phyloP scores from a whole-genome alignment of 176 grass and related monocot genomes.

The Otatea glauca region DNA sequence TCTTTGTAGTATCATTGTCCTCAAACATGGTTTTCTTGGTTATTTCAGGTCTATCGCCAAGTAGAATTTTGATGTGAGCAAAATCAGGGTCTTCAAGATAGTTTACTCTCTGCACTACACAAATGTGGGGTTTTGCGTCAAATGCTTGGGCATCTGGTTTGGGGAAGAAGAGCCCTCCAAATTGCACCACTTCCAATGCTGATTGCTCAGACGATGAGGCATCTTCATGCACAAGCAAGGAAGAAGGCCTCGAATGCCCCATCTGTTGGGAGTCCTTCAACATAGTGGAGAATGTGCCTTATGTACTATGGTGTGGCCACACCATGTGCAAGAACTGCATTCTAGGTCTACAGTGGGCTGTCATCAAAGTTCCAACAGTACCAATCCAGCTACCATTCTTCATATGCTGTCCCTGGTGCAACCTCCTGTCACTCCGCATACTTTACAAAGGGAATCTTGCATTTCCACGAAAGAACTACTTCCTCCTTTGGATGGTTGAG shows the following conservation, averaged over 20 bases:
- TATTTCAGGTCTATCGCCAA: conserved; percentile 39
- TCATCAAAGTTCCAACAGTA: conserved; percentile 67
- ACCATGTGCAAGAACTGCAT: conserved; percentile 91
- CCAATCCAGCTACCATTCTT: conserved; percentile 79
- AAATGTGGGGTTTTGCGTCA: conserved; percentile 63
- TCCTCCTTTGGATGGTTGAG: conserved; percentile 94
- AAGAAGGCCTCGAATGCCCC: conserved; percentile 84
- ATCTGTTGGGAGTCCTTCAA: conserved; percentile 96
- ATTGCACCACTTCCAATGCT: conserved; percentile 35
- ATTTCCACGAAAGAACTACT: conserved; percentile 86
- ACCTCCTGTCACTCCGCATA: conserved; percentile 60
- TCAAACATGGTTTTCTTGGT: conserved; percentile 34
- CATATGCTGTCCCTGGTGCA: conserved; percentile 82
- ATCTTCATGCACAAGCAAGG: conserved; percentile 67
- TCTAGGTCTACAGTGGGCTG: conserved; percentile 73
- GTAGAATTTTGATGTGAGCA: background rate
- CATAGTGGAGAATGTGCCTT: conserved; percentile 85
- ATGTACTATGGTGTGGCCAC: conserved; percentile 88
- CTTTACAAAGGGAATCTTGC: conserved; percentile 76
- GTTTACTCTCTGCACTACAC: conserved; percentile 7
- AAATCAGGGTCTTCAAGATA: conserved; percentile 34
- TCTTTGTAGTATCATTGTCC: conserved; percentile 12
- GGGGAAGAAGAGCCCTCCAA: conserved; percentile 50
- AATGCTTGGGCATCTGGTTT: conserved; percentile 42
- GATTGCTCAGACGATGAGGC: conserved; percentile 74